Base-by-base conservation (phyloP, 495 filamentous ascomycete genomes). In the Tuber brumale region DNA sequence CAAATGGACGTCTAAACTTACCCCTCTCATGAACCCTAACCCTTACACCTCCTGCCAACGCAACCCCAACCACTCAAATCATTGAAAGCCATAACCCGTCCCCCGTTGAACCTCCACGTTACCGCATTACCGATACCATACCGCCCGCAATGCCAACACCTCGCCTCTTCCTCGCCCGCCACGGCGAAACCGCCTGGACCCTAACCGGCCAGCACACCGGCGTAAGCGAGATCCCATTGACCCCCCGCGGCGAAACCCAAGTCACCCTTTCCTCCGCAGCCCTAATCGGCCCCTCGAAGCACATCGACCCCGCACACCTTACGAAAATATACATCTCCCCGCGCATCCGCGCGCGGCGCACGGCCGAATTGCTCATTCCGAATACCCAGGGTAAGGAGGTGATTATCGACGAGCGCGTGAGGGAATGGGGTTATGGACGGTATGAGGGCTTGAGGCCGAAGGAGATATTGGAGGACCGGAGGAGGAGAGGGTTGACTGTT, bases 161-260 rank as follows among this genome's bases (percentile, higher is more conserved):
- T 8, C 89, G 94, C 71, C 91, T 94, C 84, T 97, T 97, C 88
- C 92, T 99, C 76, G 87, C 95, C 85, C 92, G 95, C 79, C 95
- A 99, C 81, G 89, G 89, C 85, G 95, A 99, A 85, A 99, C 95
- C 4, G 93, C 96, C 87, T 99, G 95, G 95, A 97, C 94, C 2
- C 88, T 97, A 57, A 94, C 93, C 81, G 95, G 94, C 75, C 90
- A 91, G 37, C 95, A 99, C 86, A 99, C 95, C 0, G 93, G 95
- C 70, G 88, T 85, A 41, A 93, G 92, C 41, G 95, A 99, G 78
- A 90, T 99, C 35, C 89, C 93, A 0, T 86, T 99, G 16, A 99
- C 95, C 2, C 84, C 89, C 19, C 93, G 93, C 83, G 95, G 95
- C 46, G 94, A 97, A 85, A 92, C 90, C 82, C 89, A 94, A 37